Percentiles rank a stretch among this genome's conserved stretches.
Conservation (phyloP, 495 filamentous ascomycete genomes). For the Aspergillus hancockii region DNA sequence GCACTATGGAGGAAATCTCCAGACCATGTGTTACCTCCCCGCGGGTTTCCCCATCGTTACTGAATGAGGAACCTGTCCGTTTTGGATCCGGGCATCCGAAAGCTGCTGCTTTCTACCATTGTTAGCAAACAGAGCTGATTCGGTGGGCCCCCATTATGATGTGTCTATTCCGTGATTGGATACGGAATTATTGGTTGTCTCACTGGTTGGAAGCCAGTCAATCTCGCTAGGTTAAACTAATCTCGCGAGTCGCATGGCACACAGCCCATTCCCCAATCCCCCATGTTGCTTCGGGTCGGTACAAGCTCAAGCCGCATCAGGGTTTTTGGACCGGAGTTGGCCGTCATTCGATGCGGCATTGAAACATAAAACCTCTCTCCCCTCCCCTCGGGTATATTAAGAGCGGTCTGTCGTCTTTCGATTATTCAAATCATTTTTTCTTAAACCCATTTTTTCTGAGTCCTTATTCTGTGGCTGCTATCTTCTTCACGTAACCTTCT, state of each 20-base stretch:
- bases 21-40: slow-evolving; percentile 15
- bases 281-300: slow-evolving; percentile 9
- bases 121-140: not conserved
- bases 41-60: slow-evolving; percentile 9
- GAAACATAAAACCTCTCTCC: not conserved
- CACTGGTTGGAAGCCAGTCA: not conserved
- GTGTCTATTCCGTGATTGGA: slow-evolving; percentile 2
- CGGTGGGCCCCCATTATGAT: slow-evolving; percentile 2
- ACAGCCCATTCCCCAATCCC: not conserved
- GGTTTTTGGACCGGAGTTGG: slow-evolving; percentile 7
- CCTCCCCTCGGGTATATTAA: slow-evolving; percentile 10
- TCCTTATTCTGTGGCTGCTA: slow-evolving; percentile 6
- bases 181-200: not conserved
- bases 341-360: slow-evolving; percentile 2
- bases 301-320: not conserved
- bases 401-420: slow-evolving; percentile 3
- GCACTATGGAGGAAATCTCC: slow-evolving; percentile 4
- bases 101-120: not conserved
- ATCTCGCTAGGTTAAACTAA: slow-evolving; percentile 5
- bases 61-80: not conserved
- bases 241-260: slow-evolving; percentile 6
- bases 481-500: not conserved
- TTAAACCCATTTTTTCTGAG: slow-evolving; percentile 6
- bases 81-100: slow-evolving; percentile 12
- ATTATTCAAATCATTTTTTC: slow-evolving; percentile 6